A percentile compares a stretch with the other conserved stretches of the same genome.
Evolutionary conservation across 129 eudicot species (phyloP).

Genomic region (Artemisia annua): DNA sequence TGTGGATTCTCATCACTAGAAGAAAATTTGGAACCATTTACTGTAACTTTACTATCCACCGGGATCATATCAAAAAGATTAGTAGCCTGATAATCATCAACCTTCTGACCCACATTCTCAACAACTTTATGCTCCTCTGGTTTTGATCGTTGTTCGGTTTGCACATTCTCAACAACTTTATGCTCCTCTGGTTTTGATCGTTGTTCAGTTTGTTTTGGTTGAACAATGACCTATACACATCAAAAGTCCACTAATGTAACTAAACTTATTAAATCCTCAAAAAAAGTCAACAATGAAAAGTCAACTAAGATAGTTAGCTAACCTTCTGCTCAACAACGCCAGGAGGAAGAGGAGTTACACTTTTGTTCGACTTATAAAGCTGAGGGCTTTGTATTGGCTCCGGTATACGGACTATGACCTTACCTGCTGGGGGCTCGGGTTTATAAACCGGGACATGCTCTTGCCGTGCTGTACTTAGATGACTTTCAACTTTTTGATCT

Average conservation of each 20-base stretch:
- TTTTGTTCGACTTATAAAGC: constrained; percentile 22
- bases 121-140: constrained; percentile 19
- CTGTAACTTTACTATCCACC: constrained; percentile 17
- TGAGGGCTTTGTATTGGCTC: constrained; percentile 35
- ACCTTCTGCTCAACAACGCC: constrained; percentile 34
- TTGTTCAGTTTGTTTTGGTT: constrained; percentile 20
- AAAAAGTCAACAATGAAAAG: constrained; percentile 5
- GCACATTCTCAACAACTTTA: constrained; percentile 24
- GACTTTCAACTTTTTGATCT: constrained; percentile 43
- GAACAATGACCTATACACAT: constrained; percentile 35
- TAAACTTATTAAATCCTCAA: not conserved
- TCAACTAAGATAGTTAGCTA: not conserved
- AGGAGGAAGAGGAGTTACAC: constrained; percentile 35
- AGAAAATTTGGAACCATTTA: constrained; percentile 16
- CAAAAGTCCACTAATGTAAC: constrained; percentile 14
- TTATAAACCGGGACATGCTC: constrained; percentile 34
- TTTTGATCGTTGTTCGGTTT: constrained; percentile 15
- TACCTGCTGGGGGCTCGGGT: constrained; percentile 23
- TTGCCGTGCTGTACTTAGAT: constrained; percentile 31
- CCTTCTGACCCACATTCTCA: constrained; percentile 34
- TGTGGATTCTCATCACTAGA: constrained; percentile 24
- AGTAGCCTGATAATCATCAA: constrained; percentile 42
- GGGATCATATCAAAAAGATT: constrained; percentile 49
- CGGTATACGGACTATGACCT: constrained; percentile 26
- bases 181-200: constrained; percentile 23